Base-by-base conservation (phyloP, 805 yeast species). In the Candida wancherniae region DNA sequence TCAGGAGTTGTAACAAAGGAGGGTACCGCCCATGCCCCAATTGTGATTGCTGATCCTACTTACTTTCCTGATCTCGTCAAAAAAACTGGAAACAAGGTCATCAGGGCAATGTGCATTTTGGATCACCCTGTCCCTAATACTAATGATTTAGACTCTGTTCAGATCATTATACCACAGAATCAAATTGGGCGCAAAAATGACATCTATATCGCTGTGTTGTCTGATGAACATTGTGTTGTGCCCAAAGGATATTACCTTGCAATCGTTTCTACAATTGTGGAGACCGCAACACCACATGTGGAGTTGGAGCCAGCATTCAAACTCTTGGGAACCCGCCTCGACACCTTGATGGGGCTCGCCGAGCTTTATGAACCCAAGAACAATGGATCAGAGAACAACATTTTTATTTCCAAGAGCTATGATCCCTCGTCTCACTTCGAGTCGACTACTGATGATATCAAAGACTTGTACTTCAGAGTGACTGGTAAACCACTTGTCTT, bases 381-480 rank as follows among this genome's bases (percentile, higher is more conserved):
- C 22, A 94, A 86, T 54, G 98, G 98, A 8, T 66, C 80, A 11
- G 66, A 71, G 39, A 88, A 83, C 57, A 77, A 81, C 35, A 77
- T 92, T 29, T 92, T 63, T 61, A 70, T 92, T 36, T 86, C 97
- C 22, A 83, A 75, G 63, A 83, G 94, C 37, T 92, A 87, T 57
- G 98, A 92, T 57, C 82, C 97, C 1, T 73, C 94, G 7, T 86
- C 96, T 7, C 98, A 92, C 63, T 92, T 92, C 56, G 98, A 92
- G 62, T 67, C 88, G 24, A 84, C 95, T 49, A 92, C 98, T 22
- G 97, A 92, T 57, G 97, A 92, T 58, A 94, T 92, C 47, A 87
- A 86, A 62, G 96, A 90, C 58, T 73, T 92, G 32, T 92, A 92
- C 60, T 80, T 80, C 59, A 77, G 97, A 58, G 80, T 92, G 43